Base-by-base conservation (phyloP, 2,329 filamentous ascomycete genomes). In the Colletotrichum australisinense region DNA sequence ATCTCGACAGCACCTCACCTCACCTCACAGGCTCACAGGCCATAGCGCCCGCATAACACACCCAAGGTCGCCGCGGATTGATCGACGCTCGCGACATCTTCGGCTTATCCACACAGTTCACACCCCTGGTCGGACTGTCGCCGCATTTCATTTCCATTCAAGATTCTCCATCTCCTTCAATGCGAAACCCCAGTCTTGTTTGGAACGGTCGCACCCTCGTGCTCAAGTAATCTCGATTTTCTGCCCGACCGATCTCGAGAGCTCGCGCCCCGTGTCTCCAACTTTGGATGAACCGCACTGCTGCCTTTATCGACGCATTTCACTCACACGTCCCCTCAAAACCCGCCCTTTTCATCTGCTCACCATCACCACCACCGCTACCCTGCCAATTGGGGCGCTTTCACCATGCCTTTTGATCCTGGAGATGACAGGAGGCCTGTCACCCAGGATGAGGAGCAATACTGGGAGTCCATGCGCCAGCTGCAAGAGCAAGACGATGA, bases 371-470 rank as follows among this genome's bases (percentile, higher is more conserved):
- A 42, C 38, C 38, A 42, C 38, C 63, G 24, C 30, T 19, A 30
- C 49, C 35, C 24, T 16, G 26, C 35, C 30, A 14, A 30, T 38
- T 16, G 28, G 52, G 35, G n/a, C 60, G 49, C n/a, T 28, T 60
- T 52, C 71, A 28, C 46, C 28, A 73, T 73, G 71, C 60, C 59
- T 30, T 46, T 65, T 28, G 71, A 71, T 55, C 58, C 35, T 3
- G 71, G 60, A 22, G 67, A 73, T 26, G 67, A 62, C 46, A 55
- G 56, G 38, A 19, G 42, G 42, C 49, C 60, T 28, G 56, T 62
- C 32, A 35, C 32, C 26, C 67, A 62, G 49, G 71, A 73, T 24
- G 71, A 73, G n/a, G 67, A 73, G 14, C 70, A 64, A 35, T 73
- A 73, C 49, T 73, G 67, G 60, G 55, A 65, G 19, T 60, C 71